These are phyloP conservation scores for Claviceps paspali DNA, from an alignment of 2,329 filamentous ascomycete genomes.

Conservation along the genomic window DNA sequence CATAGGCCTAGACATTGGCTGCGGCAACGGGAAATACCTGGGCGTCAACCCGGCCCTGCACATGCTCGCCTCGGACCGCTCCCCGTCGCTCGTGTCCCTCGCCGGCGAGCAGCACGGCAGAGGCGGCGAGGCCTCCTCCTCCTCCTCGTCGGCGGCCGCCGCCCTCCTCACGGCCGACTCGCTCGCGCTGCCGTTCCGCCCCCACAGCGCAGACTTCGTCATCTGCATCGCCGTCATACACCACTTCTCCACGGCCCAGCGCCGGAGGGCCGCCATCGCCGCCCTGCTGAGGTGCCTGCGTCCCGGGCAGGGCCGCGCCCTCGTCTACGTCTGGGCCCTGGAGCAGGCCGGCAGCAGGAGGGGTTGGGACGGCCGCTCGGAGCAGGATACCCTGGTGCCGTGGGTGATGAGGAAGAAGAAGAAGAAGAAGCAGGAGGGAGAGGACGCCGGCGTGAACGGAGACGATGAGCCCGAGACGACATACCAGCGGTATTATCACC, in stretches of 20 bases:
- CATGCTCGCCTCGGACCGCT: conserved; percentile 77
- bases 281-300: conserved; percentile 54
- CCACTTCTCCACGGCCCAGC: conserved; percentile 65
- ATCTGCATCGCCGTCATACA: conserved; percentile 92
- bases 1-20: conserved; percentile 80
- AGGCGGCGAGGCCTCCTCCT: no score
- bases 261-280: conserved; percentile 57
- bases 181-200: conserved; percentile 65
- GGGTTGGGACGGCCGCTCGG: conserved; percentile 71
- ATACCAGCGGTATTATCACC: conserved; percentile 86
- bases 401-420: conserved; percentile 55
- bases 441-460: conserved; percentile 11
- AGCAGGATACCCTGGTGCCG: conserved; percentile 88
- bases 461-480: conserved; percentile 29
- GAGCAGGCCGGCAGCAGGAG: conserved; percentile 78
- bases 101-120: conserved; percentile 15
- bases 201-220: conserved; percentile 53
- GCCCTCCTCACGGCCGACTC: conserved; percentile 62
- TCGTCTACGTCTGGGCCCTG: conserved; percentile 90
- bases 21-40: conserved; percentile 94
- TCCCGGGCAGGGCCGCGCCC: conserved; percentile 45
- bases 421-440: neutral
- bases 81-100: conserved; percentile 37
- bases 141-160: conserved; percentile 36
- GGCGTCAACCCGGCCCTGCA: conserved; percentile 61